Conservation (phyloP, 192 early-diverging fungal genomes). For the Backusella westeae region DNA sequence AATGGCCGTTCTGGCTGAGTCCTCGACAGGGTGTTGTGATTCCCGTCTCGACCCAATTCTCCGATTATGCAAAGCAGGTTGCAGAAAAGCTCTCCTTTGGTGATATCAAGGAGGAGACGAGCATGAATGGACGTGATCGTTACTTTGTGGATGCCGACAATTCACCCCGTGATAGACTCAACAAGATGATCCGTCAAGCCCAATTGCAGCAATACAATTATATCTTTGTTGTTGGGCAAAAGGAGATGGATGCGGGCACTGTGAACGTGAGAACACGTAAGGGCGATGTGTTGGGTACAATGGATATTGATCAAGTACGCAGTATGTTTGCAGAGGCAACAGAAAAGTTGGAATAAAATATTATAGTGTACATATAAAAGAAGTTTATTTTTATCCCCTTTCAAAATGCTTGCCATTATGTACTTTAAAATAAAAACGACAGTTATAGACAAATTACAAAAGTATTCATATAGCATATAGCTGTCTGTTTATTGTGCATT, state of each 20-base stretch:
- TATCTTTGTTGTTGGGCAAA: constrained; percentile 83
- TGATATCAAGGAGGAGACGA: constrained; percentile 35
- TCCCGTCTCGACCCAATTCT: constrained; percentile 61
- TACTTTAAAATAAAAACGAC: no score
- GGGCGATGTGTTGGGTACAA: constrained; percentile 60
- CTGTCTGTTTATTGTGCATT: neutral
- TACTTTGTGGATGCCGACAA: constrained; percentile 83
- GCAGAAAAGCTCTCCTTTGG: constrained; percentile 36
- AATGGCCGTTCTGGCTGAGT: constrained; percentile 95
- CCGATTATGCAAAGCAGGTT: constrained; percentile 68
- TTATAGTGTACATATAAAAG: neutral
- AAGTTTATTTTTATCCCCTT: neutral
- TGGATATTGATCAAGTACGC: constrained; percentile 55
- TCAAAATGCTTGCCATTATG: no score
- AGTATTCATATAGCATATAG: no score
- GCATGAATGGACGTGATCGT: constrained; percentile 32
- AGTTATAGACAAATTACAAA: no score
- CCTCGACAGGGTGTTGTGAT: constrained; percentile 89
- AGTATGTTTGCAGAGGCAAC: constrained; percentile 55
- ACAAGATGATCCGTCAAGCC: constrained; percentile 77
- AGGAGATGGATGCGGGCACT: constrained; percentile 64
- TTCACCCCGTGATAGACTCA: constrained; percentile 61
- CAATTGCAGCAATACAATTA: constrained; percentile 85
- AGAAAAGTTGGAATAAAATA: constrained; percentile 39
- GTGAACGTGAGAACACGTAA: constrained; percentile 73